Conservation (phyloP, 1,139 yeast genomes). For the Candida glucosophila region DNA sequence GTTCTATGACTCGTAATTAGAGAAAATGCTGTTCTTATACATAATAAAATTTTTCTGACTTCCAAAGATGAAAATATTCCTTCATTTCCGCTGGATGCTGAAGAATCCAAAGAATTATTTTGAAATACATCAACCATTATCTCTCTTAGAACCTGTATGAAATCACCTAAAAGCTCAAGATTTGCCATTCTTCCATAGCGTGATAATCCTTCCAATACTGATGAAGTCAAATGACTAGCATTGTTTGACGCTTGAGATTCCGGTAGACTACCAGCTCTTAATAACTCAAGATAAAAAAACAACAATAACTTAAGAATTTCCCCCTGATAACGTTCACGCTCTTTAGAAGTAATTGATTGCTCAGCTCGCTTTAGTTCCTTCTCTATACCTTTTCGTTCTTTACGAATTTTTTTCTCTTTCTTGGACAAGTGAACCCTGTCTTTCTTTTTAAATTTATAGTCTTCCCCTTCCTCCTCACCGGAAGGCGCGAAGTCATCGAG, state of each 20-base stretch:
- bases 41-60: slow-evolving; percentile 66
- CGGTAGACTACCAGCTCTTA: slow-evolving; percentile 39
- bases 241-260: slow-evolving; percentile 30
- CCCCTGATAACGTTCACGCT: slow-evolving; percentile 78
- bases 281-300: slow-evolving; percentile 66
- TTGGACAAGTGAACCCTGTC: slow-evolving; percentile 85
- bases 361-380: slow-evolving; percentile 86
- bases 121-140: slow-evolving; percentile 44
- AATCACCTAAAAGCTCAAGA: slow-evolving; percentile 85
- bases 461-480: slow-evolving; percentile 32
- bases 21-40: slow-evolving; percentile 84
- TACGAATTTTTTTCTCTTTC: slow-evolving; percentile 77
- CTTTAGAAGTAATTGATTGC: slow-evolving; percentile 76
- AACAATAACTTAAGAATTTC: slow-evolving; percentile 70
- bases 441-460: slow-evolving; percentile 60
- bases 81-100: slow-evolving; percentile 16
- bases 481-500: slow-evolving; percentile 76
- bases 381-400: slow-evolving; percentile 79
- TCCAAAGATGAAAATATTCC: slow-evolving; percentile 27
- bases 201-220: slow-evolving; percentile 86
- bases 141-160: slow-evolving; percentile 81
- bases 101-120: slow-evolving; percentile 20
- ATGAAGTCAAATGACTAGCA: slow-evolving; percentile 55
- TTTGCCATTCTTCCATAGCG: slow-evolving; percentile 89
- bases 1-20: slow-evolving; percentile 67